Evolutionary conservation across 495 filamentous ascomycete genomes (phyloP).

Genomic region (Zalerion maritima): DNA sequence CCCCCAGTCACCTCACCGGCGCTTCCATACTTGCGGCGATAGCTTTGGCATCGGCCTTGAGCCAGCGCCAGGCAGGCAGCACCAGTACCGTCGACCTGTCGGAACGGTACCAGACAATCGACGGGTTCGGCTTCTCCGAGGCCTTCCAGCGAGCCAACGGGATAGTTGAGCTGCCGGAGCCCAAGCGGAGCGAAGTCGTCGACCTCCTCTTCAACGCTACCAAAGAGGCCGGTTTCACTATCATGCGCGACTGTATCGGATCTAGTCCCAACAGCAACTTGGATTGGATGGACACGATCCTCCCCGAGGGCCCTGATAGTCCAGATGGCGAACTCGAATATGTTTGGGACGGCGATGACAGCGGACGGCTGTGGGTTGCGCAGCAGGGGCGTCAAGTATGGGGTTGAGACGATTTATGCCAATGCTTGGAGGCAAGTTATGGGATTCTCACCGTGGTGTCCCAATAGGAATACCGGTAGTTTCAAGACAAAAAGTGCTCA

Average conservation of each 20-base stretch:
- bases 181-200: conserved; percentile 27
- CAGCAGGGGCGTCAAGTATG: conserved; percentile 32
- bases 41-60: no score
- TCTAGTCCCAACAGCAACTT: conserved; percentile 26
- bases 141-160: conserved; percentile 42
- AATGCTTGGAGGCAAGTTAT: no score
- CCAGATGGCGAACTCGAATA: conserved; percentile 28
- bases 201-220: conserved; percentile 38
- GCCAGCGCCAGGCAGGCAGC: conserved; percentile 13
- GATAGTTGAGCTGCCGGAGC: conserved; percentile 31
- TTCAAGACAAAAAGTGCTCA: no score
- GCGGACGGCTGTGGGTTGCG: conserved; percentile 36
- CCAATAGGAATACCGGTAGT: no score
- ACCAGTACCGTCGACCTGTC: conserved; percentile 28
- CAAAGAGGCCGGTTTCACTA: conserved; percentile 37
- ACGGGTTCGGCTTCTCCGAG: conserved; percentile 37
- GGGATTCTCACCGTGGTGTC: no score
- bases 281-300: conserved; percentile 35
- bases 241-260: conserved; percentile 42
- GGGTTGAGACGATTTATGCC: conserved; percentile 37
- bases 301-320: conserved; percentile 28
- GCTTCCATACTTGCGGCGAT: no score
- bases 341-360: conserved; percentile 36
- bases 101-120: conserved; percentile 31
- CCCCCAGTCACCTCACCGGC: no score